Evolutionary conservation across 768 basidiomycete genomes (phyloP).

Genomic region (Clavulina sp.): DNA sequence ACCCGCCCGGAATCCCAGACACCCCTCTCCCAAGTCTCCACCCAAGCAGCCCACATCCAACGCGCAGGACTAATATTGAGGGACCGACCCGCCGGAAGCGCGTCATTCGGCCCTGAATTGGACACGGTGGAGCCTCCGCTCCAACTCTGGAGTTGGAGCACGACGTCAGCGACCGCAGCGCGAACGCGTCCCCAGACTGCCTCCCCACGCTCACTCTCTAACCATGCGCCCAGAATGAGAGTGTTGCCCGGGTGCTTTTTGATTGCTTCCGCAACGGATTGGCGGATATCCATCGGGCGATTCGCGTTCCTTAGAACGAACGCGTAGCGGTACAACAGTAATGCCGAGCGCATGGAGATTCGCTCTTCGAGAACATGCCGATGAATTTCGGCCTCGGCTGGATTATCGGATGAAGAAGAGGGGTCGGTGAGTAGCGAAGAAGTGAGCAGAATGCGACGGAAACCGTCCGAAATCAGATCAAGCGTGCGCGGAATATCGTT

Average conservation of each 20-base stretch:
- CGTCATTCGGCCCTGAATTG: no score
- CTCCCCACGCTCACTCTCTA: slow-evolving; percentile 10
- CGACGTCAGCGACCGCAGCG: not conserved
- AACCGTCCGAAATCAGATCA: not conserved
- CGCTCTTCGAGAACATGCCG: not conserved
- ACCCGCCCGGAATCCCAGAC: slow-evolving; percentile 5
- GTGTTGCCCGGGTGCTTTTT: slow-evolving; percentile 3
- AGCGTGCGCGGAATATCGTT: not conserved
- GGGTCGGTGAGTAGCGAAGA: no score
- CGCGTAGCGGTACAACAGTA: slow-evolving; percentile 5
- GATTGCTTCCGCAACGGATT: slow-evolving; percentile 1
- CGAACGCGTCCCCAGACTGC: slow-evolving; percentile 9
- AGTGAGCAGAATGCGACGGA: not conserved
- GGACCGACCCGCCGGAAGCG: not conserved
- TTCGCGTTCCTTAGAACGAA: slow-evolving; percentile 3
- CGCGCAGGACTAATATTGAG: not conserved
- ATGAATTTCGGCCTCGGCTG: not conserved
- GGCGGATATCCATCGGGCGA: slow-evolving; percentile 6
- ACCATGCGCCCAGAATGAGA: slow-evolving; percentile 9
- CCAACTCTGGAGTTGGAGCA: slow-evolving; percentile 3
- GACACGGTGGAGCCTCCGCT: no score
- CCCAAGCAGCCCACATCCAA: slow-evolving; percentile 8
- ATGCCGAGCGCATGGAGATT: not conserved
- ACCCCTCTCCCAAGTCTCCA: slow-evolving; percentile 7
- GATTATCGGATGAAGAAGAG: not conserved